These are phyloP conservation scores for Suhomyces wounanorum DNA, from an alignment of 1,139 yeast genomes.

Conservation along the genomic window DNA sequence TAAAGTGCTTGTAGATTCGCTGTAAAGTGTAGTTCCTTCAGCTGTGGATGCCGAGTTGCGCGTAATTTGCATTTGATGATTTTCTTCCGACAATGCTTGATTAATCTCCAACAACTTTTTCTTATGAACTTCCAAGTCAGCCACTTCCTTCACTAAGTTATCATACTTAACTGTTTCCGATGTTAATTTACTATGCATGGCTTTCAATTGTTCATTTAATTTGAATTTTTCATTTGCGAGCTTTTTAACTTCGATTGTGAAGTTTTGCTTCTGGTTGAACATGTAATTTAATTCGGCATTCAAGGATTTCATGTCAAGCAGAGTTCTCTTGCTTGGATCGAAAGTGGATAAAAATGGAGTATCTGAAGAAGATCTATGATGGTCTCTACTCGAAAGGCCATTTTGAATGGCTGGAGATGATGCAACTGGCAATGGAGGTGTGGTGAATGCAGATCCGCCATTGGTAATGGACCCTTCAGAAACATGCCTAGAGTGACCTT, in stretches of 20 bases:
- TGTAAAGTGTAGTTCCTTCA: slow-evolving; percentile 9
- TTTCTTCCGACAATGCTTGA: slow-evolving; percentile 28
- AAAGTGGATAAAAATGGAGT: slow-evolving; percentile 28
- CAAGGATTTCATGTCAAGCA: slow-evolving; percentile 36
- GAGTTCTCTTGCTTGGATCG: slow-evolving; percentile 13
- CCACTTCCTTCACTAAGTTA: slow-evolving; percentile 30
- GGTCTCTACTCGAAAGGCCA: slow-evolving; percentile 20
- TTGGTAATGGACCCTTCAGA: slow-evolving; percentile 43
- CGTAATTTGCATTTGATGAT: slow-evolving; percentile 23
- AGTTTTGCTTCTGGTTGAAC: slow-evolving; percentile 27
- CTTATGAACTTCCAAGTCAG: slow-evolving; percentile 30
- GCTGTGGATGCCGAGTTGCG: slow-evolving; percentile 13
- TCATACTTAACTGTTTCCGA: slow-evolving; percentile 26
- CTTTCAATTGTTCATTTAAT: slow-evolving; percentile 29
- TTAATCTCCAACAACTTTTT: slow-evolving; percentile 27
- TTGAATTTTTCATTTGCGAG: slow-evolving; percentile 32
- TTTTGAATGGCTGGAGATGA: slow-evolving; percentile 21
- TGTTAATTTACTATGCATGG: slow-evolving; percentile 11
- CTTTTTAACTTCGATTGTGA: slow-evolving; percentile 33
- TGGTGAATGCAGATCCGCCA: slow-evolving; percentile 39
- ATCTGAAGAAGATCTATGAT: slow-evolving; percentile 44
- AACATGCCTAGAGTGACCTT: slow-evolving; percentile 41
- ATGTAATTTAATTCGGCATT: slow-evolving; percentile 47
- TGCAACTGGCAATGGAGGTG: slow-evolving; percentile 45
- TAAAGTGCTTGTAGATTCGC: slow-evolving; percentile 12